Evolutionary conservation across 2,329 filamentous ascomycete species (phyloP).

Genomic region (Ceratocystis colombiana): DNA sequence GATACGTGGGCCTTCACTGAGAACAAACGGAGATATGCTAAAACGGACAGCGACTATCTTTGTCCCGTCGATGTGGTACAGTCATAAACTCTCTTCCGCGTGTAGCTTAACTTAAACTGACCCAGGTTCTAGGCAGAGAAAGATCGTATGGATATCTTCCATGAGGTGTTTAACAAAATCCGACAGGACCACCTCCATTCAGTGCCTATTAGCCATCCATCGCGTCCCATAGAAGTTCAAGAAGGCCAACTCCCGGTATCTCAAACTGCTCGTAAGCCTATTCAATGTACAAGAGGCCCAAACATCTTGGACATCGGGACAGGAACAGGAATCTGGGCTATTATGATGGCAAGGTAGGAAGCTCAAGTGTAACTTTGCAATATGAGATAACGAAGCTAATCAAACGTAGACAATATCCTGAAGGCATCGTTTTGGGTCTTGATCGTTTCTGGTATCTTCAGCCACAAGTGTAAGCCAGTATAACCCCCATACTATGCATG

Average conservation of each 20-base stretch:
- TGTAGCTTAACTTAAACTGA: neutral
- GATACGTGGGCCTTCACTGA: conserved; percentile 40
- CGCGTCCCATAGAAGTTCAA: neutral
- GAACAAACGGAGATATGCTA: conserved; percentile 61
- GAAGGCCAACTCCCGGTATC: conserved; percentile 11
- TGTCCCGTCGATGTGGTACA: conserved; percentile 66
- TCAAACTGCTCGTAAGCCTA: conserved; percentile 13
- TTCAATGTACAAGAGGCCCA: conserved; percentile 25
- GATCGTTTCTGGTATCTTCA: conserved; percentile 36
- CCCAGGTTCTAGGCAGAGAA: conserved; percentile 49
- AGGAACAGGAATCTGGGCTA: conserved; percentile 85
- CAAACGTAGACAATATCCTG: conserved; percentile 21
- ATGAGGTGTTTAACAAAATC: conserved; percentile 52
- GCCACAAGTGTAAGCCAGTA: conserved; percentile 33
- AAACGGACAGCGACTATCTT: conserved; percentile 60
- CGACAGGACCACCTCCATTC: conserved; percentile 20
- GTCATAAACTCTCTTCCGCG: conserved; percentile 26
- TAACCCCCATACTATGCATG: neutral
- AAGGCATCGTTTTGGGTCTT: conserved; percentile 33
- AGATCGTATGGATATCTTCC: conserved; percentile 71
- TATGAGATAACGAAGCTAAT: neutral
- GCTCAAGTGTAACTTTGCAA: neutral
- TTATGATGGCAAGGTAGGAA: conserved; percentile 68
- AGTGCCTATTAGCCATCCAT: conserved; percentile 20
- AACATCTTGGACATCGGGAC: conserved; percentile 61